Conservation (phyloP, 2,329 filamentous ascomycete genomes). For the Beauveria sp. region DNA sequence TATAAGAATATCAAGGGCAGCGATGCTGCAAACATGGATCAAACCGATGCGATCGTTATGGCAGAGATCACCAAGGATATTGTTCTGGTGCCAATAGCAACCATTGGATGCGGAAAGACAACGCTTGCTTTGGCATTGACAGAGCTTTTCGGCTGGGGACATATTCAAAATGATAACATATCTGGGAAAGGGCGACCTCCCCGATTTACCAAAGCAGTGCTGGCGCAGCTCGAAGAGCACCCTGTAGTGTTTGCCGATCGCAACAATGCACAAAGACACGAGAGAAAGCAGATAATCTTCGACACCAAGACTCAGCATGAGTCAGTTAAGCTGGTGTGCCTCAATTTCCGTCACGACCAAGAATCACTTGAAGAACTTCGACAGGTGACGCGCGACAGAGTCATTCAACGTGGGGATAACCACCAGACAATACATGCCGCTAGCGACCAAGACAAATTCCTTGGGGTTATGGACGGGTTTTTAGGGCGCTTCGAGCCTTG, state of each 20-base stretch:
- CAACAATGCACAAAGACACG: constrained; percentile 85
- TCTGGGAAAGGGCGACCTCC: constrained; percentile 68
- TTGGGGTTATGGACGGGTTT: constrained; percentile 93
- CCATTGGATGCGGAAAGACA: constrained; percentile 94
- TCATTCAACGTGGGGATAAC: constrained; percentile 83
- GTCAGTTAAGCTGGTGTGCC: constrained; percentile 66
- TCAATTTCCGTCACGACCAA: constrained; percentile 83
- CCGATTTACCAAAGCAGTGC: constrained; percentile 66
- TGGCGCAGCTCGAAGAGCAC: constrained; percentile 54
- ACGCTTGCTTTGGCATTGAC: constrained; percentile 76
- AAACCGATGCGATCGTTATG: constrained; percentile 36
- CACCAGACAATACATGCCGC: constrained; percentile 95
- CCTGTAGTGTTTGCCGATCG: constrained; percentile 82
- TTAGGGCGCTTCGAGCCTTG: constrained; percentile 76
- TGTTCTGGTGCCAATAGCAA: constrained; percentile 83
- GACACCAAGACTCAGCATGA: constrained; percentile 61
- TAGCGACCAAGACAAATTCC: constrained; percentile 63
- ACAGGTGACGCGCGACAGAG: constrained; percentile 66
- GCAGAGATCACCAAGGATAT: constrained; percentile 58
- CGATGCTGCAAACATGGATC: constrained; percentile 76
- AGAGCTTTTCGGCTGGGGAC: constrained; percentile 83
- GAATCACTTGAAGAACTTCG: constrained; percentile 67
- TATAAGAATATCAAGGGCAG: constrained; percentile 79
- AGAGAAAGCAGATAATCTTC: constrained; percentile 78
- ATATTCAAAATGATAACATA: constrained; percentile 96